Evolutionary conservation across 208 protist species (phyloP).

Genomic region (Leishmania gerbilli): DNA sequence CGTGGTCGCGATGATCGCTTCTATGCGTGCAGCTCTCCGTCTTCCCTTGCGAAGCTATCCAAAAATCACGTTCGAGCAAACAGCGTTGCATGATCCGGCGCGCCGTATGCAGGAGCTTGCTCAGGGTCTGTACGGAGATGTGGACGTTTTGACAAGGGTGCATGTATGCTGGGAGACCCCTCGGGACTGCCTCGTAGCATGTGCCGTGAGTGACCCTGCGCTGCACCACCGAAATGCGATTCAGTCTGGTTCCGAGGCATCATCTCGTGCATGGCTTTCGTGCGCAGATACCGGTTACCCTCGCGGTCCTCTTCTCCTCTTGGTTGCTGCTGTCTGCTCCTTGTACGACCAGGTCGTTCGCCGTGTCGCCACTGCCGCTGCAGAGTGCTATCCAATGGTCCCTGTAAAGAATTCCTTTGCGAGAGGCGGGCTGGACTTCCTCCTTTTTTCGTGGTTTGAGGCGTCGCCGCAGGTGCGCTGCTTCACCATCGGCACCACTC

Average conservation of each 20-base stretch:
- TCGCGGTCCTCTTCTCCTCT: constrained; percentile 21
- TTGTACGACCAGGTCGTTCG: constrained; percentile 23
- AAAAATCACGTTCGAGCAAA: constrained; percentile 53
- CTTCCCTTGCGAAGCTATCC: constrained; percentile 51
- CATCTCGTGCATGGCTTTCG: neutral
- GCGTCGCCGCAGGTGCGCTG: constrained; percentile 56
- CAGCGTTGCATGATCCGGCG: constrained; percentile 51
- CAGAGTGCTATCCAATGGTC: constrained; percentile 9
- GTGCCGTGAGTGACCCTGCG: constrained; percentile 37
- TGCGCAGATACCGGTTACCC: constrained; percentile 15
- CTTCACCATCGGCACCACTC: constrained; percentile 48
- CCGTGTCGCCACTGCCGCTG: too few species aligned
- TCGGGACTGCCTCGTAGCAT: constrained; percentile 5
- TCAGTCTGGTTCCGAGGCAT: neutral
- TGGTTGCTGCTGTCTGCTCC: constrained; percentile 24
- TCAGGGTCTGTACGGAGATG: constrained; percentile 45
- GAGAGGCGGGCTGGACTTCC: constrained; percentile 46
- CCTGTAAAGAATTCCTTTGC: constrained; percentile 4
- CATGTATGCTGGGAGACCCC: constrained; percentile 41
- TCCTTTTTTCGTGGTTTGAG: constrained; percentile 71
- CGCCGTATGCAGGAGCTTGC: constrained; percentile 42
- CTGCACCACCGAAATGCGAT: constrained; percentile 4
- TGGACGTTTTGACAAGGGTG: constrained; percentile 52
- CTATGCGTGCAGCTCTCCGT: constrained; percentile 34
- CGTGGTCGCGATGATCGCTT: constrained; percentile 49